Evolutionary conservation across 1,139 yeast genomes (phyloP), one percentile per base, ranked within the genome.

Genomic region (Yamadazyma atlantica): DNA sequence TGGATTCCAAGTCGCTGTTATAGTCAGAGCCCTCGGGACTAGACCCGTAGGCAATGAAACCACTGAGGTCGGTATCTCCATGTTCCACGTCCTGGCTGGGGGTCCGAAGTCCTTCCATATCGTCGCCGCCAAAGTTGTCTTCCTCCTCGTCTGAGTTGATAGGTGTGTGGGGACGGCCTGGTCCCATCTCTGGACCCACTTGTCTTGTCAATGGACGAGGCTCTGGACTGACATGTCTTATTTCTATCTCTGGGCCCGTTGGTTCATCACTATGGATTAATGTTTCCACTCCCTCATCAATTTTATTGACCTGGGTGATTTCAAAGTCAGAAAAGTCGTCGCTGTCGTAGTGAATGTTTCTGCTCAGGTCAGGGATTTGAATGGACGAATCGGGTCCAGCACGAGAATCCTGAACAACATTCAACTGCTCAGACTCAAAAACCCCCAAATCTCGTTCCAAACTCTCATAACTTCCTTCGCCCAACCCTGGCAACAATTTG

Each of bases 101-200:
- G 1, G 72, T 67, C 42, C 45, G 49, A 27, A 60, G 52, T 0
- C 76, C 75, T 32, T 60, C 71, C 70, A 68, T 58, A 36, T 62
- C 54, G 9, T 54, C 55, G 15, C 60, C 66, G 2, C 75, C 76
- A 44, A 70, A 69, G 31, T 69, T 58, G 41, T 71, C 75, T 40
- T 69, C 75, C 4, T 64, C 69, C 12, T 53, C 21, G 9, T 28
- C 30, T 4, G 30, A 28, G 21, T 28, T 15, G 4, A 28, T 16
- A 28, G 30, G 30, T 7, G 30, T 32, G 14, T 34, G 22, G n/a
- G n/a, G n/a, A n/a, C n/a, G n/a, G n/a, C n/a, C n/a, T n/a, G n/a
- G n/a, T n/a, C n/a, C n/a, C n/a, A n/a, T n/a, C n/a, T n/a, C n/a
- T n/a, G n/a, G n/a, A n/a, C n/a, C n/a, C n/a, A n/a, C n/a, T n/a